These are phyloP conservation scores for Coemansia sp. DNA, from an alignment of 371 early-diverging fungal genomes.

Conservation along the genomic window DNA sequence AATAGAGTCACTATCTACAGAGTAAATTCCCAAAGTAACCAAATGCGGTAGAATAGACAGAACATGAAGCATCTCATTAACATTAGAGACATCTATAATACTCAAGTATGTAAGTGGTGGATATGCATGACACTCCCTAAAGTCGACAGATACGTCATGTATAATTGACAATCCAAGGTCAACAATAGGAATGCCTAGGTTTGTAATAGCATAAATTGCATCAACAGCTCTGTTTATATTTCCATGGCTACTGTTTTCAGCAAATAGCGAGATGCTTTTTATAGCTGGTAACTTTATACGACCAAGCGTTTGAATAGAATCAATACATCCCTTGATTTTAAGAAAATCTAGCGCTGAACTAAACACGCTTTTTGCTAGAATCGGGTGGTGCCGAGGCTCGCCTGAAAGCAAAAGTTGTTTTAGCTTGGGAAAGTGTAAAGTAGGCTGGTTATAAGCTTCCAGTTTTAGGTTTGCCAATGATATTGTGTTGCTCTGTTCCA, in stretches of 20 bases:
- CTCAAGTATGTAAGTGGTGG: background rate
- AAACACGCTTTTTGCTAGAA: background rate
- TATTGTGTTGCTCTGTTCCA: background rate
- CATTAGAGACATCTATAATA: background rate
- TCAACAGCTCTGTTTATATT: background rate
- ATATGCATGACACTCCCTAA: background rate
- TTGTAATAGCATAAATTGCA: background rate
- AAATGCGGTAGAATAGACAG: background rate
- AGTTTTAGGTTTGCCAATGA: background rate
- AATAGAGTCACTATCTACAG: background rate
- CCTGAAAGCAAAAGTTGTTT: background rate
- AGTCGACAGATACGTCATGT: background rate
- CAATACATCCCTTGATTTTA: background rate
- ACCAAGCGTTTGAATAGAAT: background rate
- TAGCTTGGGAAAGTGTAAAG: background rate
- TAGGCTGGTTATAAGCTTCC: background rate
- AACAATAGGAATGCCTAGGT: background rate
- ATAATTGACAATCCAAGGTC: background rate
- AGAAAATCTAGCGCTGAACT: background rate
- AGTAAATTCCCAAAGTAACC: rapidly evolving
- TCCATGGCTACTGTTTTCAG: background rate
- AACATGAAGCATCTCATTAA: background rate
- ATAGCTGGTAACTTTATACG: background rate
- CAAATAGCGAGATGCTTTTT: background rate
- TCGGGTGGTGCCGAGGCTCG: background rate